These are phyloP conservation scores for Eimeria zaria DNA, from an alignment of 169 alveolate genomes.

Conservation along the genomic window DNA sequence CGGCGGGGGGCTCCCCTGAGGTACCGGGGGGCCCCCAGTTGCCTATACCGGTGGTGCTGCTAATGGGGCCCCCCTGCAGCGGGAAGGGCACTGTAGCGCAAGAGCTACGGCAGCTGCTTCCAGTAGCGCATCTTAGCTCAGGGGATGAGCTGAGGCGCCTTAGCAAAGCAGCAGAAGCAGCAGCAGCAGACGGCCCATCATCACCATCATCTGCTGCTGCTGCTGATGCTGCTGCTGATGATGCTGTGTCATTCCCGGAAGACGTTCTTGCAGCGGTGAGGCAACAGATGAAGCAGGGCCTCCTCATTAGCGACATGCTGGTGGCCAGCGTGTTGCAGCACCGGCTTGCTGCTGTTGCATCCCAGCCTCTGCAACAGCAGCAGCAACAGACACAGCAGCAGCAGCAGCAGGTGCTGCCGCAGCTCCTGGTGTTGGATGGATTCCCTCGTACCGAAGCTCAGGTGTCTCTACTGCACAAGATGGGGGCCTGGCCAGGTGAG, in stretches of 20 bases:
- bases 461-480: constrained; percentile 1
- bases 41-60: constrained; percentile 14
- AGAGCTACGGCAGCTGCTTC: constrained; percentile 20
- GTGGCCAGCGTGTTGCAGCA: constrained; percentile 24
- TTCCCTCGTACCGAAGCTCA: constrained; percentile 27
- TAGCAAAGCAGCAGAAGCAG: neutral
- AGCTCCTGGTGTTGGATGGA: constrained; percentile 21
- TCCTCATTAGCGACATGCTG: neutral
- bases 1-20: neutral
- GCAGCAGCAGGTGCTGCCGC: constrained; percentile 47
- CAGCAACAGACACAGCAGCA: no score
- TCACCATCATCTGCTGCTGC: no score
- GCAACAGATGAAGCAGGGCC: constrained; percentile 10
- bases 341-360: constrained; percentile 35
- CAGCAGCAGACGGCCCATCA: neutral
- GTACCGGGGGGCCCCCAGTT: neutral
- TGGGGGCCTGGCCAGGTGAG: constrained; percentile 54
- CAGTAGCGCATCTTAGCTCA: neutral
- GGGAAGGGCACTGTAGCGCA: constrained; percentile 22
- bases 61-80: constrained; percentile 59
- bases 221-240: constrained; percentile 26
- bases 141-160: constrained; percentile 26
- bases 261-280: neutral
- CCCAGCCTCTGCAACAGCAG: constrained; percentile 5
- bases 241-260: neutral